Evolutionary conservation across 208 protist species (phyloP).

Genomic region (Trypanosoma scelopori): DNA sequence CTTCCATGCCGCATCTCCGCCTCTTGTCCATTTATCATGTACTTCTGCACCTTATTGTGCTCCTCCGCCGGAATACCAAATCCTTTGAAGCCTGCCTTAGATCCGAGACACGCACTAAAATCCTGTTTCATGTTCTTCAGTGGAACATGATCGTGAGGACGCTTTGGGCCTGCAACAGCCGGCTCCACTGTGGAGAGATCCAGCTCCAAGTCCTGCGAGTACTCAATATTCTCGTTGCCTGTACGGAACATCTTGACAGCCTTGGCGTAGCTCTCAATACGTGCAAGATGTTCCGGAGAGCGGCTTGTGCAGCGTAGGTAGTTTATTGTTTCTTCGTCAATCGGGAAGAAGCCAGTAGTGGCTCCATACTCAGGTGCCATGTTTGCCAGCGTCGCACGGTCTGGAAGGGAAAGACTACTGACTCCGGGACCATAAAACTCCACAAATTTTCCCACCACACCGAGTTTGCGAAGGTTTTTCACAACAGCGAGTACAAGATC

Average conservation of each 20-base stretch:
- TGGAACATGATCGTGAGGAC: conserved; percentile 94
- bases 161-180: conserved; percentile 93
- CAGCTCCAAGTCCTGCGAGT: conserved; percentile 88
- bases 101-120: conserved; percentile 90
- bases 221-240: conserved; percentile 78
- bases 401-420: conserved; percentile 87
- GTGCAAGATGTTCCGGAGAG: conserved; percentile 68
- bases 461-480: conserved; percentile 91
- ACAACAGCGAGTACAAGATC: conserved; percentile 96
- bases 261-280: conserved; percentile 93
- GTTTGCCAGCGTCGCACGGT: conserved; percentile 95
- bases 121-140: conserved; percentile 91
- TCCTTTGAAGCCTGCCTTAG: conserved; percentile 95
- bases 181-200: conserved; percentile 91
- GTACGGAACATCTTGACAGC: conserved; percentile 85
- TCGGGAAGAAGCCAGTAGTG: conserved; percentile 96
- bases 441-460: conserved; percentile 97
- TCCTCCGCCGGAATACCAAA: conserved; percentile 89
- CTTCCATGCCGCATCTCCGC: conserved; percentile 90
- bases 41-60: conserved; percentile 68
- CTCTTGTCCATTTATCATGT: conserved; percentile 80
- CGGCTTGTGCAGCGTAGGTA: conserved; percentile 92
- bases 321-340: conserved; percentile 92
- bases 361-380: conserved; percentile 98
- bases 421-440: conserved; percentile 97